Base-by-base conservation (phyloP, 345 rosid genomes). In the Chamaenerion angustifolium region DNA sequence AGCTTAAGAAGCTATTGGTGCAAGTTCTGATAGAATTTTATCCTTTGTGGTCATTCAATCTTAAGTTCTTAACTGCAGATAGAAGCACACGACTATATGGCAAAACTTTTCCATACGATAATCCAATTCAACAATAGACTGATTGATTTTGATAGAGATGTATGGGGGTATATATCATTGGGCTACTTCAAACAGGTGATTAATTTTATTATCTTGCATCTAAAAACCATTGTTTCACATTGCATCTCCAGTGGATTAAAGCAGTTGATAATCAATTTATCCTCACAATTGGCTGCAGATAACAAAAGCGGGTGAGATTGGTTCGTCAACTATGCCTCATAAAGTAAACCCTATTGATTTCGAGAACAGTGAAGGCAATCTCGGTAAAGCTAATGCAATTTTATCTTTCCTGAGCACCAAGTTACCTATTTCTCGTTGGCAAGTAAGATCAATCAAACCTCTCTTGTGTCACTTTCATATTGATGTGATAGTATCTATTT, bases 321-420 rank as follows among this genome's bases (percentile, higher is more conserved):
- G 96, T 21, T 92, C 96, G 13, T 88, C 96, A 18, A 87, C 94
- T 11, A 84, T 87, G 96, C 96, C 98, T 47, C 98, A 92, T 72
- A 87, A 87, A 77, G 96, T 87, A 55, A 92, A 92, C 68, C 95
- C 98, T 52, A 87, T 84, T 16, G 88, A 82, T 71, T 88, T 88
- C 68, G 99, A 92, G 65, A 92, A 92, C 59, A 92, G 96, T 13
- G 96, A 84, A 68, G 98, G 96, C 45, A 93, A 88, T 67, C 94
- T 88, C 27, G 94, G 99, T 16, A 80, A 72, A 68, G 99, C 96
- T 46, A 93, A 84, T 64, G 94, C 73, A 63, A 79, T 69, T 55
- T 72, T 93, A 27, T 61, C 73, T 56, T 77, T 56, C 63, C 79
- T 82, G 51, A 74, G 88, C 69, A 70, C 55, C 77, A 93, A 88